Evolutionary conservation across 2,329 filamentous ascomycete genomes (phyloP).

Genomic region (Coniella lustricola): DNA sequence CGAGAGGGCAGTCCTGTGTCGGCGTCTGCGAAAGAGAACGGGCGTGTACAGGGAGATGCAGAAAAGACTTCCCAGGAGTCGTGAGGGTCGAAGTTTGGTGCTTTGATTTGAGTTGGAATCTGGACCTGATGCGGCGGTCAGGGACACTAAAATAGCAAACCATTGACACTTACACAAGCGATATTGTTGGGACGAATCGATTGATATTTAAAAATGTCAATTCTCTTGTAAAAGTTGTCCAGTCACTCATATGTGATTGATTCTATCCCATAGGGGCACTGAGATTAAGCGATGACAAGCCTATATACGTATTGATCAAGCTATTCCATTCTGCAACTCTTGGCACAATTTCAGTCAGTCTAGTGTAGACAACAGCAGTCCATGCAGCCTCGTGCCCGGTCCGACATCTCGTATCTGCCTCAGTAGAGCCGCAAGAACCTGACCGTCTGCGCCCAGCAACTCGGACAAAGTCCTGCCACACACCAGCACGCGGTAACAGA

Average conservation of each 20-base stretch:
- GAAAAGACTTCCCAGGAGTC: background rate
- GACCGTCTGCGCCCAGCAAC: slow-evolving; percentile 7
- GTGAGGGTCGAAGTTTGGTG: too few species aligned
- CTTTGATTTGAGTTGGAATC: too few species aligned
- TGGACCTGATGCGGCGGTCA: too few species aligned
- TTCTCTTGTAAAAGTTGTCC: too few species aligned
- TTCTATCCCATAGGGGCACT: too few species aligned
- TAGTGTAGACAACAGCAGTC: slow-evolving; percentile 10
- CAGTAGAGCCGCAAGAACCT: slow-evolving; percentile 13
- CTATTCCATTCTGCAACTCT: background rate
- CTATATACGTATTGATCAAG: background rate
- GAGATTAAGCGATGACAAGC: background rate
- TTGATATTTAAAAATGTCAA: too few species aligned
- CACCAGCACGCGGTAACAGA: slow-evolving; percentile 44
- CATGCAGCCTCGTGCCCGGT: slow-evolving; percentile 18
- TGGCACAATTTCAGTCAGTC: background rate
- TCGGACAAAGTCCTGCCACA: slow-evolving; percentile 25
- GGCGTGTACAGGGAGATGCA: background rate
- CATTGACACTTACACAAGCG: too few species aligned
- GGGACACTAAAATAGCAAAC: too few species aligned
- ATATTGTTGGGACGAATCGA: too few species aligned
- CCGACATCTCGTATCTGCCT: slow-evolving; percentile 15
- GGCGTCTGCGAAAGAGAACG: background rate
- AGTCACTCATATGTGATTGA: too few species aligned
- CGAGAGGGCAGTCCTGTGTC: background rate